These are phyloP conservation scores for Farysia itapuensis DNA, from an alignment of 1,284 basidiomycete genomes.

Conservation along the genomic window DNA sequence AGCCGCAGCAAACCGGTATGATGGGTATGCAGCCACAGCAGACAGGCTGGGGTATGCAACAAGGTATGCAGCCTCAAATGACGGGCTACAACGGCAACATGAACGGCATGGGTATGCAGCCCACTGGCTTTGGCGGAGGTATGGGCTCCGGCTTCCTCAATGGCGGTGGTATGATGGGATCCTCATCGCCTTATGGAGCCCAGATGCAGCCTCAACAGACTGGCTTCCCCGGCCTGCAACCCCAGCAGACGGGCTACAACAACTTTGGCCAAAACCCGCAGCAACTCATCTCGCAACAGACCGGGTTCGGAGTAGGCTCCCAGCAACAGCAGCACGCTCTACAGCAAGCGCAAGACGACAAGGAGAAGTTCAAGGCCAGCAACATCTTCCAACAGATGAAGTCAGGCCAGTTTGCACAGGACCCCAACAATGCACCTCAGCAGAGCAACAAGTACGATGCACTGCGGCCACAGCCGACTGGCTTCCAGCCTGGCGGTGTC, in stretches of 20 bases:
- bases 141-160: conserved; percentile 9
- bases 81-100: conserved; percentile 18
- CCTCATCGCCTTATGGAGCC: conserved; percentile 16
- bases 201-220: conserved; percentile 39
- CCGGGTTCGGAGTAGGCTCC: conserved; percentile 36
- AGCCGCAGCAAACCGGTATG: too few relatives aligned
- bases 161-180: conserved; percentile 11
- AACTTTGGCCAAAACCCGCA: conserved; percentile 29
- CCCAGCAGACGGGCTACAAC: conserved; percentile 26
- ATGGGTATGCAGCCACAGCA: conserved; percentile 41
- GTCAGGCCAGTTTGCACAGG: conserved; percentile 45
- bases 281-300: conserved; percentile 42
- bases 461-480: conserved; percentile 57
- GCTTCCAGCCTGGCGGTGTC: conserved; percentile 54
- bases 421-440: conserved; percentile 42
- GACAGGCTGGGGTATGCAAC: conserved; percentile 36
- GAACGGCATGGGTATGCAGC: conserved; percentile 26
- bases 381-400: conserved; percentile 58
- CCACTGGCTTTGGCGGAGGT: conserved; percentile 34
- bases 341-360: conserved; percentile 35
- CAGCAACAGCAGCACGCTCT: conserved; percentile 40
- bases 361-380: conserved; percentile 46
- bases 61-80: conserved; percentile 36
- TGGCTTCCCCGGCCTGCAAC: conserved; percentile 40
- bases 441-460: conserved; percentile 56